Percentiles rank a stretch among this genome's conserved stretches.
Conservation (phyloP, 371 early-diverging fungal genomes). For the Actinomucor elegans region DNA sequence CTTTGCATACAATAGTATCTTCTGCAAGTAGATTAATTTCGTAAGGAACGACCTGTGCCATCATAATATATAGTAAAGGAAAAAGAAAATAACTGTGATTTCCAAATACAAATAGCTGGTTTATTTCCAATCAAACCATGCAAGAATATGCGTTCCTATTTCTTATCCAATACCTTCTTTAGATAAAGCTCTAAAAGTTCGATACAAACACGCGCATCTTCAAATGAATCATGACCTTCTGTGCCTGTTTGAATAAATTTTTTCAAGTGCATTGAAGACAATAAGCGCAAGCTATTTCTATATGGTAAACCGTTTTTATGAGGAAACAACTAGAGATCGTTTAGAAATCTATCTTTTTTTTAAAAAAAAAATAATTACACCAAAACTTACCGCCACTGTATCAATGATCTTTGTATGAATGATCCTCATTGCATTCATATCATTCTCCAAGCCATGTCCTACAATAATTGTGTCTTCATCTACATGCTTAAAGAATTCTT, state of each 20-base stretch:
- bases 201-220: constrained; percentile 58
- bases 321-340: constrained; percentile 30
- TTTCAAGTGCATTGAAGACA: constrained; percentile 31
- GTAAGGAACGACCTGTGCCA: not conserved
- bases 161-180: constrained; percentile 1
- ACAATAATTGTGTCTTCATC: constrained; percentile 41
- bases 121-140: too few species aligned
- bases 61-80: not conserved
- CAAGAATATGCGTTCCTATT: too few species aligned
- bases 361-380: not conserved
- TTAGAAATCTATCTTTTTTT: not conserved
- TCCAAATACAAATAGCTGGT: too few species aligned
- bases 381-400: constrained; percentile 40
- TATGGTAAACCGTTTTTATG: constrained; percentile 49
- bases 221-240: constrained; percentile 59
- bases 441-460: constrained; percentile 56
- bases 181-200: constrained; percentile 34
- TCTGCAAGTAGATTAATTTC: not conserved
- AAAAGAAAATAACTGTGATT: too few species aligned
- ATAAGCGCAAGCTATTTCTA: constrained; percentile 35
- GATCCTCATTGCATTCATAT: constrained; percentile 48
- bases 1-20: constrained; percentile 41
- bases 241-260: constrained; percentile 55
- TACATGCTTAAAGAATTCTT: constrained; percentile 40
- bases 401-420: constrained; percentile 44